These are phyloP conservation scores for Neofusicoccum laricinum DNA, from an alignment of 2,329 filamentous ascomycete species.

Conservation along the genomic window DNA sequence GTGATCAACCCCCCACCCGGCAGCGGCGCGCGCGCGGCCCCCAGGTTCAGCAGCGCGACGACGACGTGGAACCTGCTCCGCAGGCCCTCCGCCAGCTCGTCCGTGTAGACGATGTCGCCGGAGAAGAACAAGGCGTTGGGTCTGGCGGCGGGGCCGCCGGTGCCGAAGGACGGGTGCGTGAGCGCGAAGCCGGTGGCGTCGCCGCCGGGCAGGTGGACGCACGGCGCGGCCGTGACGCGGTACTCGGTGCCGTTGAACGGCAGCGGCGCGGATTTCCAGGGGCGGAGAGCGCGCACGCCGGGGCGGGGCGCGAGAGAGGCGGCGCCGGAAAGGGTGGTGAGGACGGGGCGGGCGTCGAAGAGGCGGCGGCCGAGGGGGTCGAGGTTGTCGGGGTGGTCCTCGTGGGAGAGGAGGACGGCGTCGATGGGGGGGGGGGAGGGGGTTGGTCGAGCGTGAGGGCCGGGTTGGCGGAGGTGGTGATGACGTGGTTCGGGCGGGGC, in stretches of 20 bases:
- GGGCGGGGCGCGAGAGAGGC: slow-evolving; percentile 44
- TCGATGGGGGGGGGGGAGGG: slow-evolving; percentile 47
- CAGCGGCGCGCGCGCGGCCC: neutral
- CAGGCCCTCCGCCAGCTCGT: slow-evolving; percentile 28
- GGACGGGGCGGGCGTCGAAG: slow-evolving; percentile 45
- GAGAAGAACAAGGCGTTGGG: slow-evolving; percentile 51
- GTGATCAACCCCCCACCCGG: slow-evolving; percentile 36
- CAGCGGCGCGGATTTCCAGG: slow-evolving; percentile 31
- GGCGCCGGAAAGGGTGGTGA: slow-evolving; percentile 48
- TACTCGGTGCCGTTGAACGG: slow-evolving; percentile 34
- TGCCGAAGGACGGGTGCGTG: slow-evolving; percentile 37
- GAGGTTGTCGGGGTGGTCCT: slow-evolving; percentile 52
- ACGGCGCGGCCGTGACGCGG: slow-evolving; percentile 44
- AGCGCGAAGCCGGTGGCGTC: slow-evolving; percentile 49
- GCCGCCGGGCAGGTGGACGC: slow-evolving; percentile 42
- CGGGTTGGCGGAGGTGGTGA: slow-evolving; percentile 22
- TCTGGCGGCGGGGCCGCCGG: slow-evolving; percentile 28
- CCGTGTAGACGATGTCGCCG: slow-evolving; percentile 49
- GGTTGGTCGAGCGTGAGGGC: slow-evolving; percentile 39
- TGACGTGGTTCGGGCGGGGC: neutral
- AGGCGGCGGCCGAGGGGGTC: slow-evolving; percentile 46
- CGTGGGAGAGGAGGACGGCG: slow-evolving; percentile 50
- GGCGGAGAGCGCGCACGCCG: slow-evolving; percentile 29
- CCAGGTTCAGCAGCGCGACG: slow-evolving; percentile 18
- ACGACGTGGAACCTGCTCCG: slow-evolving; percentile 16